Evolutionary conservation across 768 basidiomycete genomes (phyloP).

Genomic region (Russula olivacea): DNA sequence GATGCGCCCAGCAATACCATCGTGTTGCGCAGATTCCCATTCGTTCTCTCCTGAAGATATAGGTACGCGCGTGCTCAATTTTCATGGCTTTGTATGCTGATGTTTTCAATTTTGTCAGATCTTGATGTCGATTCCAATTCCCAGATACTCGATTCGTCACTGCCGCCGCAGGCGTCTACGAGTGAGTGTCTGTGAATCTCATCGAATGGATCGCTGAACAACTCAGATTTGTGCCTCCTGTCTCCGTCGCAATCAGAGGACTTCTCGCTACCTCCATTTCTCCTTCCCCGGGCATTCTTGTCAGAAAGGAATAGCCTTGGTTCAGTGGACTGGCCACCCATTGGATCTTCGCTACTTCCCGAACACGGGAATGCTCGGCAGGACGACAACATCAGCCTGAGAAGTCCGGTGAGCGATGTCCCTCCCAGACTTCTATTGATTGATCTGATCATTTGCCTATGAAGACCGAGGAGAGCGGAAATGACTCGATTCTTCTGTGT

Average conservation of each 20-base stretch:
- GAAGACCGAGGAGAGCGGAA: too few species aligned
- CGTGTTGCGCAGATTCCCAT: background rate
- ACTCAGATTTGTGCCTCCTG: too few species aligned
- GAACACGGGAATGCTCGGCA: background rate
- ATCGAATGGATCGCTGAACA: too few species aligned
- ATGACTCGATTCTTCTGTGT: too few species aligned
- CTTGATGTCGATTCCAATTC: background rate
- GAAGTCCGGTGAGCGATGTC: too few species aligned
- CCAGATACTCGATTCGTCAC: background rate
- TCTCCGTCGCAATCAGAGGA: background rate
- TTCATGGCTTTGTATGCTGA: background rate
- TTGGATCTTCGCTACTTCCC: background rate
- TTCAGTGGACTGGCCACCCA: constrained; percentile 18
- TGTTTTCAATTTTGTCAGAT: background rate
- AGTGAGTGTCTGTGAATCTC: too few species aligned
- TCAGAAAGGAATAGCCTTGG: background rate
- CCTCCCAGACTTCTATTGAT: too few species aligned
- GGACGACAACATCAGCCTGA: background rate
- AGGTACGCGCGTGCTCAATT: background rate
- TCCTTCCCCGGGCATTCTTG: background rate
- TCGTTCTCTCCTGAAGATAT: background rate
- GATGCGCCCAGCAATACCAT: background rate
- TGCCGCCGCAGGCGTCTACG: too few species aligned
- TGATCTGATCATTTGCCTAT: too few species aligned
- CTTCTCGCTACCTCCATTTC: background rate